Conservation (phyloP, 257 asterid genomes). For the Nemophila menziesii region DNA sequence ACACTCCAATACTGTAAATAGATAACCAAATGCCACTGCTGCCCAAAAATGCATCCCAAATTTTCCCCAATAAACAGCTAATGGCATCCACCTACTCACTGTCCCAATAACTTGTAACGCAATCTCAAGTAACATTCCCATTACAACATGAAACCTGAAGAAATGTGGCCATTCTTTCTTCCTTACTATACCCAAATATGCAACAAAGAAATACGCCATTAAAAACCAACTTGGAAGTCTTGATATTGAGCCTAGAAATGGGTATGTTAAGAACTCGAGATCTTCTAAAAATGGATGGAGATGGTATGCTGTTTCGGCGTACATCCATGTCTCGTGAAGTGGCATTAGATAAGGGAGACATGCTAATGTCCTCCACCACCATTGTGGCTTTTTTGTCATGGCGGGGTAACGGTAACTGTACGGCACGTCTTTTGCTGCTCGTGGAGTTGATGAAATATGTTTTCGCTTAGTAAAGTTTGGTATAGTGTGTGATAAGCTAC, state of each 20-base stretch:
- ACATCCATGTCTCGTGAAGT: constrained; percentile 90
- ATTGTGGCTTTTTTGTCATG: constrained; percentile 67
- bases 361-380: constrained; percentile 90
- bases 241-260: constrained; percentile 53
- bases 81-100: constrained; percentile 84
- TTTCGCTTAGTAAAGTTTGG: constrained; percentile 32
- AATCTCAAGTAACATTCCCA: constrained; percentile 89
- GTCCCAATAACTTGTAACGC: constrained; percentile 73
- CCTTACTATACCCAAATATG: constrained; percentile 81
- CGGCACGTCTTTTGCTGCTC: constrained; percentile 64
- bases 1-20: constrained; percentile 80
- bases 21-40: constrained; percentile 46
- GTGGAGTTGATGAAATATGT: constrained; percentile 19
- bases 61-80: constrained; percentile 68
- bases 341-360: constrained; percentile 91
- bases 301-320: constrained; percentile 70
- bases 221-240: constrained; percentile 78
- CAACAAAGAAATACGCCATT: constrained; percentile 74
- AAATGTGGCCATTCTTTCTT: constrained; percentile 93
- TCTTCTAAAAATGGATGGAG: constrained; percentile 67
- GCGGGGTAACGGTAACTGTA: constrained; percentile 52
- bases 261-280: constrained; percentile 55
- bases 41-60: constrained; percentile 87
- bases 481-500: constrained; percentile 26
- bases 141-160: constrained; percentile 80